Evolutionary conservation across 768 basidiomycete species (phyloP).

Genomic region (Kwoniella dendrophila): DNA sequence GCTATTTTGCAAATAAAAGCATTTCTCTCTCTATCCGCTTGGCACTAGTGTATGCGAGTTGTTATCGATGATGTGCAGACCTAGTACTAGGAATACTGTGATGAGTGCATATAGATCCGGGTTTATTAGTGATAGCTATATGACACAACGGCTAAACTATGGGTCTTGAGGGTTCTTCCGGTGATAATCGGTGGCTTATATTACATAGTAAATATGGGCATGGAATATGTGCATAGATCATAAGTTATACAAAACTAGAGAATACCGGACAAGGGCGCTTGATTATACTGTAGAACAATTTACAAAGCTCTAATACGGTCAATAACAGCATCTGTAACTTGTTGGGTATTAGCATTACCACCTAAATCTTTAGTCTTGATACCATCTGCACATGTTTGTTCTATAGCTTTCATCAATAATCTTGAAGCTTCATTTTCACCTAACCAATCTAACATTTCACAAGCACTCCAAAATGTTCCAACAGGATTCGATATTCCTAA

Average conservation of each 20-base stretch:
- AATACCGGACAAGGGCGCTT: no score
- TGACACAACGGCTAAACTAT: no score
- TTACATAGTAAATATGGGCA: no score
- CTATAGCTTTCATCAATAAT: slow-evolving; percentile 27
- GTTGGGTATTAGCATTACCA: slow-evolving; percentile 25
- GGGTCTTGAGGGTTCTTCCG: no score
- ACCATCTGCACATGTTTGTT: slow-evolving; percentile 32
- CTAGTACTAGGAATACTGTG: slow-evolving; percentile 1
- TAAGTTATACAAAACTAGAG: no score
- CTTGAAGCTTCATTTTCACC: slow-evolving; percentile 57
- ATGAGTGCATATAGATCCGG: slow-evolving; percentile 1
- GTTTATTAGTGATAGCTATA: neutral
- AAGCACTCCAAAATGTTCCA: slow-evolving; percentile 63
- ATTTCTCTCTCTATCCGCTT: slow-evolving; percentile 1
- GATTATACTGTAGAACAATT: no score
- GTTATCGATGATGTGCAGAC: slow-evolving; percentile 1
- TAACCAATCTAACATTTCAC: slow-evolving; percentile 62
- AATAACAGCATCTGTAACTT: slow-evolving; percentile 35
- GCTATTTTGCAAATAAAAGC: no score
- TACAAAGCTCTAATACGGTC: slow-evolving; percentile 3
- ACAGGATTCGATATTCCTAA: slow-evolving; percentile 64
- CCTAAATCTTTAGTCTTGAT: slow-evolving; percentile 38
- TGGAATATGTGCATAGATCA: no score
- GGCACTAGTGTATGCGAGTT: slow-evolving; percentile 1
- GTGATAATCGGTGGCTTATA: no score